phyloP scores from a whole-genome alignment of 2,329 filamentous ascomycete species.

The Fusarium sp. region DNA sequence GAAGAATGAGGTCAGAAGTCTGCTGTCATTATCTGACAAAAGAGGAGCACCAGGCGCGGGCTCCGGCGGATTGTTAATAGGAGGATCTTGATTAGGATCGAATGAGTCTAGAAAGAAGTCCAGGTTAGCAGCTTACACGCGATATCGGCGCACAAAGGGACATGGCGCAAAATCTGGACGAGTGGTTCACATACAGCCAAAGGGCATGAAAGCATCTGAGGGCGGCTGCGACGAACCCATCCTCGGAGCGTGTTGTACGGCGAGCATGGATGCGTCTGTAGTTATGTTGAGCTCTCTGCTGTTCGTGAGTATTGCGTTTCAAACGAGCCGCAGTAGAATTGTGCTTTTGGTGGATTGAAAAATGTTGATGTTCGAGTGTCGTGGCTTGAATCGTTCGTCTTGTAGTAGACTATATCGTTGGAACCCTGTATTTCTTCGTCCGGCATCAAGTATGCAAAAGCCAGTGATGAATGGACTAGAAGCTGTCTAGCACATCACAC shows the following conservation, averaged over 20 bases:
- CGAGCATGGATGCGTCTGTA: slow-evolving; percentile 67
- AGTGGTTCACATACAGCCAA: slow-evolving; percentile 71
- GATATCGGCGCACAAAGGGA: background rate
- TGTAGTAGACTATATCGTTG: background rate
- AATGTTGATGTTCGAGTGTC: slow-evolving; percentile 6
- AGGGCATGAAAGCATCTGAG: slow-evolving; percentile 68
- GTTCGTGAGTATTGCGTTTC: slow-evolving; percentile 17
- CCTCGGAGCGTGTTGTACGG: slow-evolving; percentile 65
- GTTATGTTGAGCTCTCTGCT: slow-evolving; percentile 19
- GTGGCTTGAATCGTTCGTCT: background rate
- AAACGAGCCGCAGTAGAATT: slow-evolving; percentile 16
- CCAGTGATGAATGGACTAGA: slow-evolving; percentile 1
- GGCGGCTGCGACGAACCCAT: slow-evolving; percentile 71
- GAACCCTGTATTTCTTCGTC: slow-evolving; percentile 10
- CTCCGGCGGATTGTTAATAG: slow-evolving; percentile 68
- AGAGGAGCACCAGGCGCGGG: slow-evolving; percentile 75
- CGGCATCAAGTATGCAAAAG: slow-evolving; percentile 16
- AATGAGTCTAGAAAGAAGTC: slow-evolving; percentile 58
- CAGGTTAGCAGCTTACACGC: slow-evolving; percentile 46
- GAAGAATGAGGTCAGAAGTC: slow-evolving; percentile 70
- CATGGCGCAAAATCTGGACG: background rate
- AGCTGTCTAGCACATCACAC: slow-evolving; percentile 18
- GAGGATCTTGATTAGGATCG: slow-evolving; percentile 60
- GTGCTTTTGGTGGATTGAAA: slow-evolving; percentile 4
- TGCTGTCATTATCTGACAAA: slow-evolving; percentile 72